phyloP scores from a whole-genome alignment of 2,329 filamentous ascomycete genomes.

The Monilinia fructigena region DNA sequence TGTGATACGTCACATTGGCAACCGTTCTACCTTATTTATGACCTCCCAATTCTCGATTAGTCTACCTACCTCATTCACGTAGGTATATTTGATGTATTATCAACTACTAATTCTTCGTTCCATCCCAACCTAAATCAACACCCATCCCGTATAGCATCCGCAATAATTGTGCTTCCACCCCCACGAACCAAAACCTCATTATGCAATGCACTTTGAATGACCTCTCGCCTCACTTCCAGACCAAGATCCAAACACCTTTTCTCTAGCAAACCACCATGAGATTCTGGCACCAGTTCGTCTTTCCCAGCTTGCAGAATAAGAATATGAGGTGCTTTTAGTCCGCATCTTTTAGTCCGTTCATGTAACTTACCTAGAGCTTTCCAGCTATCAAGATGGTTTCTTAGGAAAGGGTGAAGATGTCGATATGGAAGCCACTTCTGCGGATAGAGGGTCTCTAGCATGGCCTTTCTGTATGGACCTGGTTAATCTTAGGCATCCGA shows the following conservation, averaged over 20 bases:
- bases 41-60: background rate
- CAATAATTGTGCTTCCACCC: slow-evolving; percentile 48
- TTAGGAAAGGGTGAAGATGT: slow-evolving; percentile 70
- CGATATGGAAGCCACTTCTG: slow-evolving; percentile 78
- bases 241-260: slow-evolving; percentile 50
- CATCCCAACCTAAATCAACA: too few relatives aligned
- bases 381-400: slow-evolving; percentile 60
- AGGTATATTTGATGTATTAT: slow-evolving; percentile 4
- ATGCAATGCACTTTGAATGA: slow-evolving; percentile 53
- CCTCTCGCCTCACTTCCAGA: slow-evolving; percentile 47
- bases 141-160: slow-evolving; percentile 43
- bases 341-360: slow-evolving; percentile 34
- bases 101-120: background rate
- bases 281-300: slow-evolving; percentile 57
- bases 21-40: background rate
- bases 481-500: background rate
- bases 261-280: slow-evolving; percentile 49
- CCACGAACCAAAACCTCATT: slow-evolving; percentile 53
- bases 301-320: slow-evolving; percentile 56
- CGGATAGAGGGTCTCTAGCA: slow-evolving; percentile 72
- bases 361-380: slow-evolving; percentile 50
- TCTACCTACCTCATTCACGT: background rate
- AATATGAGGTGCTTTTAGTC: slow-evolving; percentile 26
- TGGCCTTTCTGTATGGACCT: slow-evolving; percentile 47
- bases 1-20: slow-evolving; percentile 3